Evolutionary conservation across 1,139 yeast genomes (phyloP).

Genomic region (Taiozyma sp.): DNA sequence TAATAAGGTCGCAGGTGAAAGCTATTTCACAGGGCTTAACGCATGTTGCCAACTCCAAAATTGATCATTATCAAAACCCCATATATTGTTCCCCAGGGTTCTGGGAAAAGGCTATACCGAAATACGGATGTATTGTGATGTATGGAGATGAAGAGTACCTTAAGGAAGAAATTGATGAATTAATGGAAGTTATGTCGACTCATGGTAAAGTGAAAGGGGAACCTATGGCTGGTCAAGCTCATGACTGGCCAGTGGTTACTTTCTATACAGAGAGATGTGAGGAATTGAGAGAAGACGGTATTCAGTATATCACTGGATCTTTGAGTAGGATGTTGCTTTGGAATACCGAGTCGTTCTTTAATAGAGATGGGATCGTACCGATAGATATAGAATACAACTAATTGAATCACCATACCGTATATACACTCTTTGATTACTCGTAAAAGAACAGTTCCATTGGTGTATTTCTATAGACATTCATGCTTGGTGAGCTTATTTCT

Average conservation of each 20-base stretch:
- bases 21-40: background rate
- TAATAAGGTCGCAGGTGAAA: conserved; percentile 6
- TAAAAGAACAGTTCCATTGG: background rate
- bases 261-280: conserved; percentile 5
- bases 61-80: conserved; percentile 31
- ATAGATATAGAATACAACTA: conserved; percentile 3
- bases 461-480: background rate
- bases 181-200: conserved; percentile 11
- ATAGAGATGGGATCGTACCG: conserved; percentile 4
- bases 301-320: conserved; percentile 3
- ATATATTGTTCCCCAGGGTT: conserved; percentile 15
- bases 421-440: background rate
- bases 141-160: conserved; percentile 37
- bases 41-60: conserved; percentile 9
- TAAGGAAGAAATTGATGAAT: conserved; percentile 30
- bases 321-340: conserved; percentile 7
- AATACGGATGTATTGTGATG: conserved; percentile 29
- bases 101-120: conserved; percentile 38
- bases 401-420: background rate
- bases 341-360: conserved; percentile 4
- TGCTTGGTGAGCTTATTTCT: conserved; percentile 4
- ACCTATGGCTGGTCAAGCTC: conserved; percentile 1
- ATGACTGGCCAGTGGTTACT: conserved; percentile 5
- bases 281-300: conserved; percentile 7
- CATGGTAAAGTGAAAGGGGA: conserved; percentile 4